phyloP scores from a whole-genome alignment of 306 rosid genomes.

The Datisca glomerata region DNA sequence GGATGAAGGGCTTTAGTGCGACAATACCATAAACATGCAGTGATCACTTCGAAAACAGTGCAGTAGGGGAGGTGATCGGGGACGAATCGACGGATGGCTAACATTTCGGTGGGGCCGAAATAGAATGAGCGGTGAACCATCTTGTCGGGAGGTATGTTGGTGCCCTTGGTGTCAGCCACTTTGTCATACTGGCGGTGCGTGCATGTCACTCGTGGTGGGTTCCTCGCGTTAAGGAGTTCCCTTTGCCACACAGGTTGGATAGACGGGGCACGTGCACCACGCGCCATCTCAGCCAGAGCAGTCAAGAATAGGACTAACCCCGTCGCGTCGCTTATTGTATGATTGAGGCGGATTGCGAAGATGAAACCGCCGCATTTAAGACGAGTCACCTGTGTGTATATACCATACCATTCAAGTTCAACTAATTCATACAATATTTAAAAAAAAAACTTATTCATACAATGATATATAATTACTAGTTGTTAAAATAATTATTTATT shows the following conservation, averaged over 20 bases:
- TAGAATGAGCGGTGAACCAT: slow-evolving; percentile 4
- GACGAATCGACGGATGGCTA: slow-evolving; percentile 2
- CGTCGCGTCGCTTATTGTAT: slow-evolving; percentile 6
- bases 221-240: slow-evolving; percentile 11
- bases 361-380: slow-evolving; percentile 21
- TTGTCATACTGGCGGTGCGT: slow-evolving; percentile 6
- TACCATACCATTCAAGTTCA: too few relatives aligned
- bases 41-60: slow-evolving; percentile 10
- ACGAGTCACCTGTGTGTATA: slow-evolving; percentile 15
- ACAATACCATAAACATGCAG: slow-evolving; percentile 15
- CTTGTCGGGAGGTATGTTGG: not conserved
- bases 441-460: too few relatives aligned
- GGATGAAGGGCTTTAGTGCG: slow-evolving; percentile 11
- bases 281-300: slow-evolving; percentile 14
- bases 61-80: slow-evolving; percentile 3
- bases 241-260: slow-evolving; percentile 17
- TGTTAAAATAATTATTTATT: too few relatives aligned
- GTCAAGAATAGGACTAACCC: slow-evolving; percentile 8
- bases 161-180: not conserved
- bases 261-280: slow-evolving; percentile 10
- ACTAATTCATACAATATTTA: too few relatives aligned
- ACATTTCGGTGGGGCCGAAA: slow-evolving; percentile 6
- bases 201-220: slow-evolving; percentile 12
- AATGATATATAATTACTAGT: too few relatives aligned
- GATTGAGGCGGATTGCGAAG: slow-evolving; percentile 16